phyloP scores from a whole-genome alignment of 2,329 filamentous ascomycete genomes.

The Falciphora oryzae region DNA sequence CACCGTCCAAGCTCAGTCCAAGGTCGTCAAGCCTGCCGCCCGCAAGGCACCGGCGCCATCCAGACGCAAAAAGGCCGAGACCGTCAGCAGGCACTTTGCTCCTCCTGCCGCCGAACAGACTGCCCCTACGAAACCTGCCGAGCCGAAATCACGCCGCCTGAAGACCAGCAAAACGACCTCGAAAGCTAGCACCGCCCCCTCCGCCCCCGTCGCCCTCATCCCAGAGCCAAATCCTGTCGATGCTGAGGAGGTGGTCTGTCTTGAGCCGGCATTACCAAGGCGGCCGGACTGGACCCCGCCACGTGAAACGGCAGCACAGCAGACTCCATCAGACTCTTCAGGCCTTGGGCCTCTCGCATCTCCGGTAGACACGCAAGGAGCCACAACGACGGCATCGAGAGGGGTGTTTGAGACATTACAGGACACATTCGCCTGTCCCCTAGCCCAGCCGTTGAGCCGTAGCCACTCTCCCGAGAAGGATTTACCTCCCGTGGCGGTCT shows the following conservation, averaged over 20 bases:
- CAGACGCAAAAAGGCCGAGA: slow-evolving; percentile 22
- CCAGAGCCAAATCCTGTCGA: neutral
- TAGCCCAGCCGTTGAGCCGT: slow-evolving; percentile 32
- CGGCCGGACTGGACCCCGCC: slow-evolving; percentile 65
- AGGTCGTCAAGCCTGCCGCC: slow-evolving; percentile 4
- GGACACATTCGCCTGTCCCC: slow-evolving; percentile 22
- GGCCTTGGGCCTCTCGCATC: slow-evolving; percentile 23
- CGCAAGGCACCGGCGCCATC: neutral
- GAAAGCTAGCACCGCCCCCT: neutral
- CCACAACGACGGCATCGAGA: slow-evolving; percentile 13
- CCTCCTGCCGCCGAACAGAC: slow-evolving; percentile 14
- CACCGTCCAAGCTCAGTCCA: neutral
- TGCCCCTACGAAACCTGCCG: neutral
- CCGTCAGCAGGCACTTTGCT: slow-evolving; percentile 29
- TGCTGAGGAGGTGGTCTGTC: slow-evolving; percentile 25
- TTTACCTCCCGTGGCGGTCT: slow-evolving; percentile 19
- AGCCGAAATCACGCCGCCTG: neutral
- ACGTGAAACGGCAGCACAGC: slow-evolving; percentile 13
- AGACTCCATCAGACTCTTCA: slow-evolving; percentile 26
- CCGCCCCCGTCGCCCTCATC: neutral
- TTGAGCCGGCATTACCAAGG: slow-evolving; percentile 48
- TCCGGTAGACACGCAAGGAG: slow-evolving; percentile 21
- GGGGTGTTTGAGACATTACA: slow-evolving; percentile 39
- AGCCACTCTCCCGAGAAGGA: slow-evolving; percentile 1
- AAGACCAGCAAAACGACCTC: neutral